Evolutionary conservation across 2,329 filamentous ascomycete species (phyloP).

Genomic region (Xylariaceae sp.): DNA sequence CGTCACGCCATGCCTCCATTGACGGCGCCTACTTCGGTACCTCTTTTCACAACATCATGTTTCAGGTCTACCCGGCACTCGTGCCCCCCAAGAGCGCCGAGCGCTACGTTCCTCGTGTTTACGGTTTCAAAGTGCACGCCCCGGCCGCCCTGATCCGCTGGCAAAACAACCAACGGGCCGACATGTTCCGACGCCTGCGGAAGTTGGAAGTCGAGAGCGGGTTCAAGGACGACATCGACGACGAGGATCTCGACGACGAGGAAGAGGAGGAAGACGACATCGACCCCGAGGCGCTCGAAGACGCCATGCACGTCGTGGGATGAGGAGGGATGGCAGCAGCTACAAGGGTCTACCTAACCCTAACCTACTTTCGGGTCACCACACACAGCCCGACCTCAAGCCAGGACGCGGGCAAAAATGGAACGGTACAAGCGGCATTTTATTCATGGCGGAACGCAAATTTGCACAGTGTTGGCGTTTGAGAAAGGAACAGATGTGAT

Average conservation of each 20-base stretch:
- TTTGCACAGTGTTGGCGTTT: neutral
- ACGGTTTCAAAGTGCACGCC: constrained; percentile 94
- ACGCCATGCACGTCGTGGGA: constrained; percentile 36
- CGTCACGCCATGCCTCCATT: constrained; percentile 86
- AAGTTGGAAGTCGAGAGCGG: constrained; percentile 75
- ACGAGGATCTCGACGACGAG: constrained; percentile 64
- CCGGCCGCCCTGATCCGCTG: constrained; percentile 85
- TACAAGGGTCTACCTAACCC: neutral
- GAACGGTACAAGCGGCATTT: neutral
- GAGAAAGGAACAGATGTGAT: neutral
- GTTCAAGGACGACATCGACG: constrained; percentile 71
- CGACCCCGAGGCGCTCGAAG: constrained; percentile 40
- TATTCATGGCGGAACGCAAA: neutral
- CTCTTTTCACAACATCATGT: constrained; percentile 98
- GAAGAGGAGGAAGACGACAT: constrained; percentile 45
- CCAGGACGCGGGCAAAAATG: neutral
- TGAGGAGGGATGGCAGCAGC: too few relatives aligned
- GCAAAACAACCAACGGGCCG: constrained; percentile 80
- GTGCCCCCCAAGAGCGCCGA: constrained; percentile 83
- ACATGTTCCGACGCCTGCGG: constrained; percentile 77
- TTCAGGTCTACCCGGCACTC: constrained; percentile 94
- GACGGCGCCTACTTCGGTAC: constrained; percentile 98
- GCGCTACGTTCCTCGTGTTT: constrained; percentile 87
- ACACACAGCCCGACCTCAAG: neutral
- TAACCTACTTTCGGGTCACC: neutral